Percentiles rank a stretch among this genome's conserved stretches.
phyloP scores from a whole-genome alignment of 2,329 filamentous ascomycete species.

The Neophaeococcomyces mojaviensis region DNA sequence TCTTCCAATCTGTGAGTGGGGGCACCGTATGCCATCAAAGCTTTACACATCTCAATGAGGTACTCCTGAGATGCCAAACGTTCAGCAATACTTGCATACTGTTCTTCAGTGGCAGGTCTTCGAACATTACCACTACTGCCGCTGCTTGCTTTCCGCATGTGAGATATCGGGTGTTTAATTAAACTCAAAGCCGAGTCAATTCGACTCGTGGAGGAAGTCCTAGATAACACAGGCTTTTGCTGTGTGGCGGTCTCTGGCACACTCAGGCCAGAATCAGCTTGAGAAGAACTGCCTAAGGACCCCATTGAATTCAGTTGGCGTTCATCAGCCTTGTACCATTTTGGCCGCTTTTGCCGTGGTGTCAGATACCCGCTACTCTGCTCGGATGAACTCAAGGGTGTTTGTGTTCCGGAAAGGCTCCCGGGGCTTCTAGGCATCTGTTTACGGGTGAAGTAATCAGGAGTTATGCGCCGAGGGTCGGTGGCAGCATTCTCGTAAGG shows the following conservation, averaged over 20 bases:
- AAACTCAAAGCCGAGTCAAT: no score
- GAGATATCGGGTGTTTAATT: no score
- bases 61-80: slow-evolving; percentile 76
- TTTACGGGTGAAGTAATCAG: slow-evolving; percentile 2
- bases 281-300: neutral
- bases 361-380: neutral
- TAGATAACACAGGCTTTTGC: no score
- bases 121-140: no score
- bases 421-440: neutral
- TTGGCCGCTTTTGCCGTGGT: neutral
- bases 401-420: neutral
- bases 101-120: no score
- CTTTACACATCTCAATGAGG: slow-evolving; percentile 73
- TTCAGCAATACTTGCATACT: no score
- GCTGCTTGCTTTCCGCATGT: no score
- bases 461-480: neutral
- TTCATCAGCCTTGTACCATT: slow-evolving; percentile 1
- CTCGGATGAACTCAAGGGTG: neutral
- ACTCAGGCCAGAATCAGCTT: no score
- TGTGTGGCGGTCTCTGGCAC: no score
- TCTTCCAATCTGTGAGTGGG: slow-evolving; percentile 85
- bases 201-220: no score
- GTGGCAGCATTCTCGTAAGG: neutral
- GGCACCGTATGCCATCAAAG: slow-evolving; percentile 82
- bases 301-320: slow-evolving; percentile 1